Evolutionary conservation across 257 asterid genomes (phyloP).

Genomic region (Solanum medicagineum): DNA sequence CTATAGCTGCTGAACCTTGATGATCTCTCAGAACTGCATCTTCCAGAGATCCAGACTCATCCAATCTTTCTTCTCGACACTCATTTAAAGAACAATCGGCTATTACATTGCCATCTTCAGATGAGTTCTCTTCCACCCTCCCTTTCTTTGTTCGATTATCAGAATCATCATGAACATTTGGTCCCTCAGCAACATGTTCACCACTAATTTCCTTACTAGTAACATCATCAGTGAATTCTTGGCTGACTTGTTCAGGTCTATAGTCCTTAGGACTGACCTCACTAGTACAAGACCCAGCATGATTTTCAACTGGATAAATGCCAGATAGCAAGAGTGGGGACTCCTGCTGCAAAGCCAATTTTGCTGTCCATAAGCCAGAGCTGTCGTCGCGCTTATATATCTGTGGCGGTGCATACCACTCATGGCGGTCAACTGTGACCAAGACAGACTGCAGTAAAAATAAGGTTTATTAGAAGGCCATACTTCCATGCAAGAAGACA

Average conservation of each 20-base stretch:
- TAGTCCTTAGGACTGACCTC: slow-evolving; percentile 54
- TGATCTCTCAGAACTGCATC: slow-evolving; percentile 44
- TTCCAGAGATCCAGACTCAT: slow-evolving; percentile 38
- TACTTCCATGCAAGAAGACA: not conserved
- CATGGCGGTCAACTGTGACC: slow-evolving; percentile 93
- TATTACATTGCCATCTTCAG: slow-evolving; percentile 47
- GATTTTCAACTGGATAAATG: slow-evolving; percentile 19
- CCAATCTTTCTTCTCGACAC: slow-evolving; percentile 45
- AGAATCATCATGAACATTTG: slow-evolving; percentile 48
- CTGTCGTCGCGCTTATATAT: slow-evolving; percentile 75
- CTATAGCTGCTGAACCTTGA: slow-evolving; percentile 54
- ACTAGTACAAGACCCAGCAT: slow-evolving; percentile 27
- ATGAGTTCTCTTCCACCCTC: slow-evolving; percentile 54
- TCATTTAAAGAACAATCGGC: slow-evolving; percentile 52
- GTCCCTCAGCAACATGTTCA: slow-evolving; percentile 47
- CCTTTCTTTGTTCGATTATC: slow-evolving; percentile 71
- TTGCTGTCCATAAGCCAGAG: slow-evolving; percentile 76
- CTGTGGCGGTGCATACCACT: slow-evolving; percentile 96
- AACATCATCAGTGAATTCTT: slow-evolving; percentile 52
- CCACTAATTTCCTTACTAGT: slow-evolving; percentile 73
- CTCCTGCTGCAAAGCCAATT: slow-evolving; percentile 55
- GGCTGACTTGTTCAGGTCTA: slow-evolving; percentile 40
- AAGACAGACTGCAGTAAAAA: slow-evolving; percentile 75
- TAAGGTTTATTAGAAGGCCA: not conserved
- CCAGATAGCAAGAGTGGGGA: slow-evolving; percentile 29